A percentile compares a stretch with the other conserved stretches of the same genome.
phyloP scores from a whole-genome alignment of 2,329 filamentous ascomycete species.

The Albophoma yamanashiensis region DNA sequence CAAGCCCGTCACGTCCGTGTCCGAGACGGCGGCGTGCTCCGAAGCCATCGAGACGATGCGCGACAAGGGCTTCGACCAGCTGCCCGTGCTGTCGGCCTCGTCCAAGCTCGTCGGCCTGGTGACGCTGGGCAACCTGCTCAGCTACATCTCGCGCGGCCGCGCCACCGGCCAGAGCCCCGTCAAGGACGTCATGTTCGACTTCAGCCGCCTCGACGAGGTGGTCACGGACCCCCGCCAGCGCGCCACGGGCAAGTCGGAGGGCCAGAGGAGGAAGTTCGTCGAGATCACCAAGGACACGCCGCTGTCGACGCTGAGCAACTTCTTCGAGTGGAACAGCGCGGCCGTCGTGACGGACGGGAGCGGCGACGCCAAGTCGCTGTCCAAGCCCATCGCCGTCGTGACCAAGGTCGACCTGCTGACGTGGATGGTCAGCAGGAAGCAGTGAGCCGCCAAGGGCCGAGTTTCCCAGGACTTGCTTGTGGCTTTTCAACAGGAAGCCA shows the following conservation, averaged over 20 bases:
- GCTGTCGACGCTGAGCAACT: slow-evolving; percentile 72
- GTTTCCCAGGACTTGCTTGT: background rate
- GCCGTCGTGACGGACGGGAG: slow-evolving; percentile 81
- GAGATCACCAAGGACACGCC: slow-evolving; percentile 90
- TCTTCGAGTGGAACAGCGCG: slow-evolving; percentile 97
- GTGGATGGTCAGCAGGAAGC: slow-evolving; percentile 68
- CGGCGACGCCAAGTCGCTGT: slow-evolving; percentile 41
- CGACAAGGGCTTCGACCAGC: slow-evolving; percentile 95
- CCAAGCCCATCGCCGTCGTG: slow-evolving; percentile 78
- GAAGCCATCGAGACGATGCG: slow-evolving; percentile 97
- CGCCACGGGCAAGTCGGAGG: slow-evolving; percentile 24
- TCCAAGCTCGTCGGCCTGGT: slow-evolving; percentile 79
- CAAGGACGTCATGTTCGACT: slow-evolving; percentile 92
- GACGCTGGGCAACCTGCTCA: slow-evolving; percentile 88
- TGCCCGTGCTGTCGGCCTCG: slow-evolving; percentile 69
- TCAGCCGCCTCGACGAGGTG: slow-evolving; percentile 75
- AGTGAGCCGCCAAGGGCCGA: slow-evolving; percentile 9
- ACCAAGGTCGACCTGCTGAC: slow-evolving; percentile 94
- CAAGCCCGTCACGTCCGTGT: slow-evolving; percentile 85
- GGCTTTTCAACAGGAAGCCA: slow-evolving; percentile 18
- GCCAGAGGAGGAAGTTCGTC: slow-evolving; percentile 63
- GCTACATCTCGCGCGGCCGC: slow-evolving; percentile 76
- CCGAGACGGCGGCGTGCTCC: slow-evolving; percentile 59
- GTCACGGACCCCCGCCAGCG: slow-evolving; percentile 76
- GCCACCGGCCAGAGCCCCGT: slow-evolving; percentile 66